Percentiles rank a stretch among this genome's conserved stretches.
Evolutionary conservation across 257 asterid species (phyloP).

Genomic region (Solanum paucissectum): DNA sequence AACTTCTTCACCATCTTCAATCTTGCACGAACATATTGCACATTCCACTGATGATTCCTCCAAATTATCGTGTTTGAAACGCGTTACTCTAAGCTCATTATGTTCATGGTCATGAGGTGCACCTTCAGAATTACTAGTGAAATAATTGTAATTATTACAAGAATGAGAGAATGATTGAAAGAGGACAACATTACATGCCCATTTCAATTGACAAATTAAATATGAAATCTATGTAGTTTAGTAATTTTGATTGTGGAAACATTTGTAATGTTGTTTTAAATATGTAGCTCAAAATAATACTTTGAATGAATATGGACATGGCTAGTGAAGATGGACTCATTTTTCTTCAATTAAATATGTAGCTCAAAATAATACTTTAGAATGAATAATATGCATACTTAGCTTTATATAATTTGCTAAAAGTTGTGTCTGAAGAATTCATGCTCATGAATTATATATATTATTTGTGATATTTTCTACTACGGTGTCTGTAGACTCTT

Average conservation of each 20-base stretch:
- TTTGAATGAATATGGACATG: not conserved
- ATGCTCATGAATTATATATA: not conserved
- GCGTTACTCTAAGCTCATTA: not conserved
- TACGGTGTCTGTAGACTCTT: not conserved
- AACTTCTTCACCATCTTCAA: constrained; percentile 9
- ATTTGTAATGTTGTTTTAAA: not conserved
- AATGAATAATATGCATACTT: no score
- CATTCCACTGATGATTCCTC: not conserved
- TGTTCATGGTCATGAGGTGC: not conserved
- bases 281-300: not conserved
- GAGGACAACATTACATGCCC: constrained; percentile 7
- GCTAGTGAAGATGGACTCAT: not conserved
- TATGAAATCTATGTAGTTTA: not conserved
- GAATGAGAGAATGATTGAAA: not conserved
- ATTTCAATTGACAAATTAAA: not conserved
- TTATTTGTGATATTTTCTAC: not conserved
- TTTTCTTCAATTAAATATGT: not conserved
- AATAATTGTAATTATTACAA: not conserved
- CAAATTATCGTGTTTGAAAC: not conserved
- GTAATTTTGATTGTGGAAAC: not conserved
- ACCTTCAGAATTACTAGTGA: not conserved
- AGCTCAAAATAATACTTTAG: not conserved
- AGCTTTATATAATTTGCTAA: not conserved
- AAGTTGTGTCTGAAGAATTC: not conserved
- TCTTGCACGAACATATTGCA: constrained; percentile 9